phyloP scores from a whole-genome alignment of 2,329 filamentous ascomycete species.

The Fusarium sarcochroum region DNA sequence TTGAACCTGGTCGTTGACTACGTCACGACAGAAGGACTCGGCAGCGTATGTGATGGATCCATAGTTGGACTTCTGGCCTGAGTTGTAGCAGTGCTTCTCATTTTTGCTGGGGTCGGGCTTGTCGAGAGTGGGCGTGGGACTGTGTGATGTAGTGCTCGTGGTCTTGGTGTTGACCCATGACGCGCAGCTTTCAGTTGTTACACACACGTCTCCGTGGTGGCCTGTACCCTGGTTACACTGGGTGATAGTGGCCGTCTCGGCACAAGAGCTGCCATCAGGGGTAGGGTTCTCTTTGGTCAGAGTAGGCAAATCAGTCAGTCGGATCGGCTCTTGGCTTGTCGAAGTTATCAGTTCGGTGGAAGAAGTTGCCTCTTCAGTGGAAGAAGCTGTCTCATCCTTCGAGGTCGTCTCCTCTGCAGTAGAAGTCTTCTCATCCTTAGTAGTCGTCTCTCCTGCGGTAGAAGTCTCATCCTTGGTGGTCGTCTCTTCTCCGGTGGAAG shows the following conservation, averaged over 20 bases:
- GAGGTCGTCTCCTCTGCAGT: neutral
- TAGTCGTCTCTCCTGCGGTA: neutral
- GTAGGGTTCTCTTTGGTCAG: slow-evolving; percentile 8
- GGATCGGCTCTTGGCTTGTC: neutral
- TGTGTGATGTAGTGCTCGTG: slow-evolving; percentile 1
- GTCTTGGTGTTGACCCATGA: slow-evolving; percentile 21
- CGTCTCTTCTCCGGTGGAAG: neutral
- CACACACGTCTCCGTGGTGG: neutral
- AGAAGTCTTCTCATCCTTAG: neutral
- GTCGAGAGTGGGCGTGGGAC: neutral
- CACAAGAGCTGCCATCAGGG: slow-evolving; percentile 14
- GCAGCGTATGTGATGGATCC: slow-evolving; percentile 15
- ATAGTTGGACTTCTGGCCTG: slow-evolving; percentile 18
- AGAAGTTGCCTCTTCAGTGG: neutral
- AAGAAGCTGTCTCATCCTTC: neutral
- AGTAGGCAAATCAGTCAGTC: slow-evolving; percentile 4
- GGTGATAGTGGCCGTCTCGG: neutral
- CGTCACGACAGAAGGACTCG: slow-evolving; percentile 31
- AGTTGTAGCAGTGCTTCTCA: slow-evolving; percentile 25
- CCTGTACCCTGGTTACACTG: neutral
- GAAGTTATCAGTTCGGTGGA: neutral
- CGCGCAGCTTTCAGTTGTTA: neutral
- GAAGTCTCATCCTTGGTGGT: neutral
- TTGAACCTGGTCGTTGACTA: slow-evolving; percentile 1
- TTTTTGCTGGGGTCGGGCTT: slow-evolving; percentile 17